Evolutionary conservation across 176 grass and related monocot genomes (phyloP), one percentile per base, ranked within the genome.

Genomic region (Olyra latifolia): DNA sequence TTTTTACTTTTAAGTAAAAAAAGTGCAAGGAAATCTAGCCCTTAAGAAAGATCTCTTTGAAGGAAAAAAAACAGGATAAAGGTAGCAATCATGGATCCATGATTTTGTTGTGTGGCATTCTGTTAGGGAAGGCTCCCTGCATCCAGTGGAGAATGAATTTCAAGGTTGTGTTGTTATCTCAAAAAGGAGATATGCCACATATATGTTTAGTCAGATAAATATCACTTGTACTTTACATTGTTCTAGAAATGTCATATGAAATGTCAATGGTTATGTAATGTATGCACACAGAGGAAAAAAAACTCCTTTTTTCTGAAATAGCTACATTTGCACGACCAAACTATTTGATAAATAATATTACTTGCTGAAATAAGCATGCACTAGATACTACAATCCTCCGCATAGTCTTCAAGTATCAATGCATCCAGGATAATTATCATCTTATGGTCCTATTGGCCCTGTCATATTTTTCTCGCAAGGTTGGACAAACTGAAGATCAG

Each of bases 321-420:
- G 11, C 3, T 19, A 46, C 17, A 46, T 16, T 67, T 56, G 3
- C 17, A 29, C 67, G 39, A 32, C 46, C 24, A 42, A 74, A 66
- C 23, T 83, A 66, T 76, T 47, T 68, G 25, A 40, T 19, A 68
- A 76, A 35, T 67, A 23, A 57, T 8, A 7, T 46, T 22, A 10
- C 72, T 76, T 84, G 64, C 72, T 35, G 28, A 67, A 55, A 47
- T 76, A 5, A 76, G 39, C 40, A 48, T 45, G 39, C 60, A 44
- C 29, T 44, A 54, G 29, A 8, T 66, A 47, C 20, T 45, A 43
- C 67, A 76, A 57, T 25, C 41, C 10, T 55, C 17, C 7, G 2
- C n/a, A 32, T 12, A 32, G 65, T 70, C 78, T 58, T 69, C 55
- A 57, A 45, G 1, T 13, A 56, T 12, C 12, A 52, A 67, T 17